Conservation (phyloP, 495 filamentous ascomycete genomes). For the Pseudoneurospora amorphoporcata region DNA sequence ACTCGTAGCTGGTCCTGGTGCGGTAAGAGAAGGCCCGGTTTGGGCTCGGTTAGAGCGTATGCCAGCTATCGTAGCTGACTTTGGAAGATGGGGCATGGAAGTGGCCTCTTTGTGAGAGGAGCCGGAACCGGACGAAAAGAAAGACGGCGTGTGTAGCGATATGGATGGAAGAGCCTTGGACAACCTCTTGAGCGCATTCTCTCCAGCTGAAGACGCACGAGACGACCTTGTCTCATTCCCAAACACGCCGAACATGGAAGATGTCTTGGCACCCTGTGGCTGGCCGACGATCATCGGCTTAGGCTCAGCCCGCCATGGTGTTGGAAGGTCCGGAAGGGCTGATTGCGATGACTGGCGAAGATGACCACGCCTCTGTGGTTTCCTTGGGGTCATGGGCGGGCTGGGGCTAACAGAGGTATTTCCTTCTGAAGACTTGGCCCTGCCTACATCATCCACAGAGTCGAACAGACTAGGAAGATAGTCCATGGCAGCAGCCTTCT, state of each 20-base stretch:
- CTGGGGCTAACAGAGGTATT: not conserved
- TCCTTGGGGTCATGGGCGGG: constrained; percentile 5
- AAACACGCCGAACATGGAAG: constrained; percentile 31
- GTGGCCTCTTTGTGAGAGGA: constrained; percentile 17
- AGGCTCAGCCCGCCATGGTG: constrained; percentile 43
- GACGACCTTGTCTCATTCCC: constrained; percentile 20
- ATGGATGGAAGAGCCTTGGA: constrained; percentile 43
- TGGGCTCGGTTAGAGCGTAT: not conserved
- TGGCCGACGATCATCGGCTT: constrained; percentile 31
- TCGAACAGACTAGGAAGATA: constrained; percentile 44
- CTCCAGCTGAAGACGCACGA: constrained; percentile 31
- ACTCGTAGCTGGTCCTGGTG: not conserved
- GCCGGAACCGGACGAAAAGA: constrained; percentile 26
- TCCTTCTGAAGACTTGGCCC: not conserved
- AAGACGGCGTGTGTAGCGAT: constrained; percentile 41
- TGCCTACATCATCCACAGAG: constrained; percentile 8
- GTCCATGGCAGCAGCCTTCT: constrained; percentile 63
- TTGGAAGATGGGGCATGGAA: not conserved
- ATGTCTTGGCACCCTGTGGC: constrained; percentile 16
- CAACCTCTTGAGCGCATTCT: constrained; percentile 36
- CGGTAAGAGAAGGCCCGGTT: not conserved
- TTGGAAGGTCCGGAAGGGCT: constrained; percentile 25
- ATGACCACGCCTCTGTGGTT: constrained; percentile 2
- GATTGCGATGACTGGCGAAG: constrained; percentile 3
- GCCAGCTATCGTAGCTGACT: not conserved